Conservation (phyloP, 768 basidiomycete genomes). For the Termitomyces sp. region DNA sequence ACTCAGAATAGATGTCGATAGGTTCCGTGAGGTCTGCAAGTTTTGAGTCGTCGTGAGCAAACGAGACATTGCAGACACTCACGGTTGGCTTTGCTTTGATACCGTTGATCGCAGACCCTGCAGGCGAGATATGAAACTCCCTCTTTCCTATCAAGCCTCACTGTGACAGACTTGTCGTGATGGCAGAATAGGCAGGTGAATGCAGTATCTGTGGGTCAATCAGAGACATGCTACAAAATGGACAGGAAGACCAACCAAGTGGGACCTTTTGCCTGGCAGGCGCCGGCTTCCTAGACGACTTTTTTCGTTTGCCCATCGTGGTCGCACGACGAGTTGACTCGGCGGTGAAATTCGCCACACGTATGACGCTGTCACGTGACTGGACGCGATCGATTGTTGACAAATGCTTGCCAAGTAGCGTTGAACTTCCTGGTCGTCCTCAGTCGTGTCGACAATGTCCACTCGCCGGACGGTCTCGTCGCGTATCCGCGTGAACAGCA, state of each 20-base stretch:
- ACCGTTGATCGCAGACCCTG: constrained; percentile 81
- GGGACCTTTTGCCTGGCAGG: constrained; percentile 63
- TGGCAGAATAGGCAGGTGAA: constrained; percentile 89
- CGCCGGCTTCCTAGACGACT: constrained; percentile 77
- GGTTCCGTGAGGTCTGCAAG: constrained; percentile 75
- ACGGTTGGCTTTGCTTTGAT: constrained; percentile 87
- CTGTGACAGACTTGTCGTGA: constrained; percentile 85
- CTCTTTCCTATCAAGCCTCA: constrained; percentile 81
- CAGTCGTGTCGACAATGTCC: constrained; percentile 40
- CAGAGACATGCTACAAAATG: not conserved
- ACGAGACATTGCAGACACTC: constrained; percentile 18
- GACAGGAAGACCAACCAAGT: constrained; percentile 48
- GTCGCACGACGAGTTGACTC: constrained; percentile 3
- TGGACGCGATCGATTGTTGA: constrained; percentile 18
- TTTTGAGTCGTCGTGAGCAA: constrained; percentile 4
- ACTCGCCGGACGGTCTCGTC: constrained; percentile 52
- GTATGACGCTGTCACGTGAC: constrained; percentile 26
- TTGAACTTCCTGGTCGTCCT: not conserved
- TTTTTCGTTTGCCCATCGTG: constrained; percentile 86
- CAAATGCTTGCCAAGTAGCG: constrained; percentile 4
- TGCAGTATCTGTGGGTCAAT: constrained; percentile 51
- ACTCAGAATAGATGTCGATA: constrained; percentile 86
- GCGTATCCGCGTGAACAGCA: constrained; percentile 34
- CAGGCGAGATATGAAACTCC: constrained; percentile 76
- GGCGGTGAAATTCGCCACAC: constrained; percentile 1